Evolutionary conservation across 257 asterid species (phyloP).

Genomic region (Penstemon barbatus): DNA sequence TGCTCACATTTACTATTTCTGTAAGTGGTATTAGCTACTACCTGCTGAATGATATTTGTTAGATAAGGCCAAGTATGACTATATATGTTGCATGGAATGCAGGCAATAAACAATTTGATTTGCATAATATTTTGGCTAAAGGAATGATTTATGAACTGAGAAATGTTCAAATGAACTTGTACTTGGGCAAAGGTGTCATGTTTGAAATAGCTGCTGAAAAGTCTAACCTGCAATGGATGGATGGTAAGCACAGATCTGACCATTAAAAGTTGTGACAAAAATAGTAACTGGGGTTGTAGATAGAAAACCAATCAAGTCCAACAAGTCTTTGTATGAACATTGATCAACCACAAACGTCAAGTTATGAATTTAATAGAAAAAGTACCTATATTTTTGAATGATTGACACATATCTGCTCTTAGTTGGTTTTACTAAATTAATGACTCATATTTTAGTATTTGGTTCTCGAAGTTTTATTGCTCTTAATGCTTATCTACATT

Average conservation of each 20-base stretch:
- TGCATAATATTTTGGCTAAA: neutral
- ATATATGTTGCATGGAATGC: neutral
- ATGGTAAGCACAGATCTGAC: neutral
- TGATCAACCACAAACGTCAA: neutral
- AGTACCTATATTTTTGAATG: neutral
- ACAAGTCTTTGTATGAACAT: neutral
- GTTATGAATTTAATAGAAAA: neutral
- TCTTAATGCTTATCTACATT: neutral
- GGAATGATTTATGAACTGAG: conserved; percentile 7
- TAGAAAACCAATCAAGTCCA: neutral
- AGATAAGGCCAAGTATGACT: neutral
- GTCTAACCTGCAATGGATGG: neutral
- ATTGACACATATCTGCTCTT: conserved; percentile 1
- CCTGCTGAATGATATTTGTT: neutral
- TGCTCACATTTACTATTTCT: no score
- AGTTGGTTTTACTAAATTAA: neutral
- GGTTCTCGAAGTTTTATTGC: conserved; percentile 1
- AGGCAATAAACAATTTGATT: neutral
- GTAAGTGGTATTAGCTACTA: neutral
- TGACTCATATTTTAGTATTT: neutral
- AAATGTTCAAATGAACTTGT: conserved; percentile 9
- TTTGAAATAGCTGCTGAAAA: neutral
- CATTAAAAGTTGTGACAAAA: neutral
- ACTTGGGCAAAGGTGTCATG: conserved; percentile 2
- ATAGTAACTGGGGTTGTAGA: neutral